Evolutionary conservation across 2,329 filamentous ascomycete species (phyloP).

Genomic region (Clarireedia monteithiana): DNA sequence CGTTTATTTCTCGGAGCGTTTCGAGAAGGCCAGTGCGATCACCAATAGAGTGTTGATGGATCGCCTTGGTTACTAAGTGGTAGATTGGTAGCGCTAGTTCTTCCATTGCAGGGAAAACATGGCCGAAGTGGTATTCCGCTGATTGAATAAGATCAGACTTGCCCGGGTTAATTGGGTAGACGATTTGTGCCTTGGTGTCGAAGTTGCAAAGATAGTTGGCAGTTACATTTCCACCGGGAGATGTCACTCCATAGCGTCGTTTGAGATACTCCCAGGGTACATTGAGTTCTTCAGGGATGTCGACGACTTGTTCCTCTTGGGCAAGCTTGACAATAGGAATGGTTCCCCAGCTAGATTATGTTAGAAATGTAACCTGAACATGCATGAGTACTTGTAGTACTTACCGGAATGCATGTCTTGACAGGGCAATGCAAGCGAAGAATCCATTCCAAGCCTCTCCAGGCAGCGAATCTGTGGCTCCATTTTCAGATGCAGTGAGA

Average conservation of each 20-base stretch:
- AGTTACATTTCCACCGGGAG: slow-evolving; percentile 30
- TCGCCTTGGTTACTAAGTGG: background rate
- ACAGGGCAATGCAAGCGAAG: slow-evolving; percentile 28
- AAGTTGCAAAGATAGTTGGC: slow-evolving; percentile 30
- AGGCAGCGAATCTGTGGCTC: slow-evolving; percentile 23
- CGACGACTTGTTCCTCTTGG: slow-evolving; percentile 28
- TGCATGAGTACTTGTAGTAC: background rate
- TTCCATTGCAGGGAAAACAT: slow-evolving; percentile 29
- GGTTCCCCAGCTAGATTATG: slow-evolving; percentile 26
- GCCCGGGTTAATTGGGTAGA: slow-evolving; percentile 29
- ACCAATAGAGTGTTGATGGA: slow-evolving; percentile 3
- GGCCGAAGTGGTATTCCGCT: slow-evolving; percentile 29
- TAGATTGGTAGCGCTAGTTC: slow-evolving; percentile 4
- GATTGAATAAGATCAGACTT: slow-evolving; percentile 22
- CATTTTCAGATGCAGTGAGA: slow-evolving; percentile 17
- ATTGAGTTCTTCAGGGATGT: slow-evolving; percentile 28
- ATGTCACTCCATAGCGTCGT: slow-evolving; percentile 26
- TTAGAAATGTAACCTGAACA: background rate
- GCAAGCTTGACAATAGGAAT: slow-evolving; percentile 30
- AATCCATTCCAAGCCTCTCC: slow-evolving; percentile 30
- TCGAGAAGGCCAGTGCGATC: slow-evolving; percentile 1
- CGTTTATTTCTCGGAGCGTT: slow-evolving; percentile 3
- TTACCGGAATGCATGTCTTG: slow-evolving; percentile 30
- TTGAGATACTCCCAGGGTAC: slow-evolving; percentile 29
- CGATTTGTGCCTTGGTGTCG: slow-evolving; percentile 19